A percentile compares a stretch with the other conserved stretches of the same genome.
phyloP scores from a whole-genome alignment of 2,329 filamentous ascomycete genomes.

The Apiospora saccharicola region DNA sequence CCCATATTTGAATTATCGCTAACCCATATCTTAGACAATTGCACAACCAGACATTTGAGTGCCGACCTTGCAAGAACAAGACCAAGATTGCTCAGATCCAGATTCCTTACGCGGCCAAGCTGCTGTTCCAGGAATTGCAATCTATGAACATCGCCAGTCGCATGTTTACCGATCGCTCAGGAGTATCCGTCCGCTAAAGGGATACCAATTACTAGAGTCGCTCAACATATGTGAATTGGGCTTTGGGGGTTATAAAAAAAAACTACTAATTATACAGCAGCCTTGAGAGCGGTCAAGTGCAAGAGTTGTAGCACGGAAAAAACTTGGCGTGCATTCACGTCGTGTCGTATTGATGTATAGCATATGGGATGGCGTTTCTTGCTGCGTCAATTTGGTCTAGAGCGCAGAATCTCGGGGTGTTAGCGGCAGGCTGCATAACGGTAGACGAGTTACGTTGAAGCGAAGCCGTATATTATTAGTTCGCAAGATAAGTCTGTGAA shows the following conservation, averaged over 20 bases:
- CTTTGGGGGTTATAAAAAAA: background rate
- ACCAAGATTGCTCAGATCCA: constrained; percentile 98
- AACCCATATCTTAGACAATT: constrained; percentile 71
- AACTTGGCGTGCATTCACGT: constrained; percentile 12
- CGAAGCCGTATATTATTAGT: constrained; percentile 4
- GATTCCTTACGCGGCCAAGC: constrained; percentile 96
- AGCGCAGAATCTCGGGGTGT: constrained; percentile 20
- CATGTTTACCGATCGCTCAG: constrained; percentile 91
- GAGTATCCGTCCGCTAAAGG: constrained; percentile 70
- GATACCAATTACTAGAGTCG: background rate
- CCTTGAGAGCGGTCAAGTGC: background rate
- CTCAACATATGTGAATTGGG: background rate
- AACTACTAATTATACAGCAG: background rate
- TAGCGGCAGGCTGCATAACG: constrained; percentile 14
- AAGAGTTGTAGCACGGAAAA: background rate
- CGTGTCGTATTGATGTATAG: constrained; percentile 21
- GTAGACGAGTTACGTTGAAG: background rate
- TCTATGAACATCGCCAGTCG: constrained; percentile 98
- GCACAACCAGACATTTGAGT: constrained; percentile 95
- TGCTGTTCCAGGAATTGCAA: constrained; percentile 97
- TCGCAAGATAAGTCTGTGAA: constrained; percentile 18
- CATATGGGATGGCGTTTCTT: constrained; percentile 21
- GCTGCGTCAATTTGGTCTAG: constrained; percentile 18
- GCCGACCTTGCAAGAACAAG: constrained; percentile 98
- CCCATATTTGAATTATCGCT: constrained; percentile 36